Evolutionary conservation across 2,329 filamentous ascomycete species (phyloP), one percentile per base, ranked within the genome.

Genomic region (Chalaropsis thielavioides): DNA sequence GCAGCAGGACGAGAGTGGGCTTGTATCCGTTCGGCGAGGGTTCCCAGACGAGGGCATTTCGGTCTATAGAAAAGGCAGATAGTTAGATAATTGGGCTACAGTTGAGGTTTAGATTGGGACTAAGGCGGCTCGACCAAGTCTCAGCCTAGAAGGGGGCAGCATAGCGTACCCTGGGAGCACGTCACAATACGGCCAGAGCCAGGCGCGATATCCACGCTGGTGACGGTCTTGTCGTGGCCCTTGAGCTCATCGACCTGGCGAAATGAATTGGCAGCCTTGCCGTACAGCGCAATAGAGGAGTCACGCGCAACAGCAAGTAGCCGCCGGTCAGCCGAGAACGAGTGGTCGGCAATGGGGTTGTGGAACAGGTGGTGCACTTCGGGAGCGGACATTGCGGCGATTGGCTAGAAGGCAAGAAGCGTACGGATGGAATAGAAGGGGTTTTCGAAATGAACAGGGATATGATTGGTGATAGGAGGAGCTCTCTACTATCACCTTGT

Each of bases 301-400:
- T 97, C 92, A 71, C 90, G 88, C 69, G 92, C 89, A 66, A 99
- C 92, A 66, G 94, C 94, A 66, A 99, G 83, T 35, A 88, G 92
- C 75, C 86, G 80, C 74, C 86, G 89, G 78, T 99, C 94, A 68
- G 90, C 86, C 69, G 92, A 96, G 83, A 99, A 99, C 66, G 92
- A 96, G 77, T 99, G 94, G 80, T 99, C 94, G 70, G 90, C 90
- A 73, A 99, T 96, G 68, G 92, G 91, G 71, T 88, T 85, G 79
- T 97, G 91, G 79, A 99, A 99, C 70, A 99, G 87, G 73, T 97
- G 92, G 78, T 97, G 90, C 67, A 95, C 89, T 81, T 97, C 90
- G 69, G 92, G 90, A 67, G 87, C 75, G 64, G 89, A 81, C 92
- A 97, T 97, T 11, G 63, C 22, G 43, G 40, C 35, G 56, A 60